Evolutionary conservation across 768 basidiomycete genomes (phyloP), one percentile per base, ranked within the genome.

Genomic region (Lentinula guzmanii): DNA sequence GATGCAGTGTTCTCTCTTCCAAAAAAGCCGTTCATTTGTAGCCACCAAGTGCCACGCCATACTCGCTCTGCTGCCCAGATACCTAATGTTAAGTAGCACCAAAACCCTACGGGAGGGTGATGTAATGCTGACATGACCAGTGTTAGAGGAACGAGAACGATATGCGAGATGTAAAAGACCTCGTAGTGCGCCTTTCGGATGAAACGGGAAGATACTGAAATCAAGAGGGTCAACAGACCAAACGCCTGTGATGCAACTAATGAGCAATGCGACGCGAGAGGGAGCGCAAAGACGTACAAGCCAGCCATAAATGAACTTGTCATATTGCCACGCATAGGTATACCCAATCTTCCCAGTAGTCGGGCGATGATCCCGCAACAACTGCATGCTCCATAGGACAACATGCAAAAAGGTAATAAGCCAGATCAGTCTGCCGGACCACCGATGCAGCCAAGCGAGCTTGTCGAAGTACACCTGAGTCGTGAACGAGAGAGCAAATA

Each of bases 381-480:
- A 75, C 68, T 91, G 86, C 5, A 87, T 78, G 61, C 83, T 85
- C 91, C 90, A 93, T 1, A 87, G 72, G 2, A 72, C 76, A 35
- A 86, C 83, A 69, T 93, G 90, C 2, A 84, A 65, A 3, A 80
- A 70, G 6, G 82, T 80, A 58, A 89, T 70, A 52, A 84, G 69
- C 85, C 87, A 93, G 21, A 91, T 79, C 46, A 91, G 72, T 57
- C 89, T 77, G 1, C 86, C 91, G 4, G 82, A 74, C 85, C 89
- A 89, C 31, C 82, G 81, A 70, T 92, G 91, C 6, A 91, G 74
- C 72, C 84, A 79, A 4, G 84, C 79, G 9, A 91, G 81, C 69
- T 90, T 90, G 76, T 93, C 90, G 66, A 87, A 88, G 66, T 84
- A 81, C n/a, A 90, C 65, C 59, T 89, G 84, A 43, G 81, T 80